phyloP scores from a whole-genome alignment of 805 yeast genomes.

The Grigorovia humatica region DNA sequence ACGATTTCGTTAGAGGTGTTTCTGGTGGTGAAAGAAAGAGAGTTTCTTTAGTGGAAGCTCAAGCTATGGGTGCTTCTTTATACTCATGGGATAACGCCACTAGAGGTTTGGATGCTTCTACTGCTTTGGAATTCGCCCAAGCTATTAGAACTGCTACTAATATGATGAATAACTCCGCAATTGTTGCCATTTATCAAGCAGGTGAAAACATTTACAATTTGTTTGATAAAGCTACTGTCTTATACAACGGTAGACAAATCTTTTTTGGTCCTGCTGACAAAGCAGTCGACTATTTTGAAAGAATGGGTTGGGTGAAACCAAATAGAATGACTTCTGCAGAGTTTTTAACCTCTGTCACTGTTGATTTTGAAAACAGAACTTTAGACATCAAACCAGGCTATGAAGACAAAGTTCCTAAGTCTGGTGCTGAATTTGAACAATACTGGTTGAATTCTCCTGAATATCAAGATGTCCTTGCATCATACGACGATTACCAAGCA shows the following conservation, averaged over 20 bases:
- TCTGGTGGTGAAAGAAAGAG: conserved; percentile 62
- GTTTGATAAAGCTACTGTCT: conserved; percentile 38
- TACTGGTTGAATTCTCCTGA: too few species aligned
- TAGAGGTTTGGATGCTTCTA: conserved; percentile 41
- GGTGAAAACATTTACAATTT: conserved; percentile 39
- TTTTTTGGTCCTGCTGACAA: conserved; percentile 34
- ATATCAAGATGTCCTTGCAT: too few species aligned
- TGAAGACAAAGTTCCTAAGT: too few species aligned
- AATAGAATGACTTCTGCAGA: too few species aligned
- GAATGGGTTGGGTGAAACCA: too few species aligned
- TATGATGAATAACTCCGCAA: conserved; percentile 31
- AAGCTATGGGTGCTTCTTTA: conserved; percentile 34
- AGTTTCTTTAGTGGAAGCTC: conserved; percentile 52
- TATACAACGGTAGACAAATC: conserved; percentile 39
- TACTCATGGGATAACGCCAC: conserved; percentile 47
- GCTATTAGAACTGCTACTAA: conserved; percentile 35
- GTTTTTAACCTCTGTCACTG: too few species aligned
- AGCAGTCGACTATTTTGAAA: too few species aligned
- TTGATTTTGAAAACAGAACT: too few species aligned
- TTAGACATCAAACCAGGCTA: too few species aligned
- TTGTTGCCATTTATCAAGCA: conserved; percentile 40
- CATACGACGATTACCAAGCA: too few species aligned
- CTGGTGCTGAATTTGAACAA: too few species aligned
- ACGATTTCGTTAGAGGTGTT: too few species aligned
- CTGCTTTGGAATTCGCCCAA: conserved; percentile 37